A percentile compares a stretch with the other conserved stretches of the same genome.
Evolutionary conservation across 345 rosid genomes (phyloP).

Genomic region (Turnera subulata): DNA sequence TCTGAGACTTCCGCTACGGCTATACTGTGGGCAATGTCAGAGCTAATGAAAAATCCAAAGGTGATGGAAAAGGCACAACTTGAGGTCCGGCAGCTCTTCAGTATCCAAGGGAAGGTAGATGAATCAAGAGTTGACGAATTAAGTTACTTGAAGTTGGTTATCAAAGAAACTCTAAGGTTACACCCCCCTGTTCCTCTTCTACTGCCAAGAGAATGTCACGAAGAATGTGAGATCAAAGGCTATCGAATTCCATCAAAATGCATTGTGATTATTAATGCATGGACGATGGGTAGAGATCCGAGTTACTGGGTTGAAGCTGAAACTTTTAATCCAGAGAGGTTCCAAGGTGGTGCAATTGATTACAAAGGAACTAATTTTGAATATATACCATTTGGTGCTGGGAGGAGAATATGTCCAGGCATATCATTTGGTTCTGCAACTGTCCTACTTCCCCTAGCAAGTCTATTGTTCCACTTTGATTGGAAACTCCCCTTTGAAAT

Average conservation of each 20-base stretch:
- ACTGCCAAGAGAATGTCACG: slow-evolving; percentile 16
- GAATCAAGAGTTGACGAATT: slow-evolving; percentile 5
- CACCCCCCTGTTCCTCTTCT: slow-evolving; percentile 8
- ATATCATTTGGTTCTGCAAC: neutral
- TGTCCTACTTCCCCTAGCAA: slow-evolving; percentile 1
- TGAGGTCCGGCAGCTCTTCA: slow-evolving; percentile 4
- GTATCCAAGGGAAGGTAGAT: neutral
- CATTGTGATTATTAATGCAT: slow-evolving; percentile 6
- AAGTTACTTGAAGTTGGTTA: too few relatives aligned
- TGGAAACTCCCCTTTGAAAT: too few relatives aligned
- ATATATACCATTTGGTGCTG: too few relatives aligned
- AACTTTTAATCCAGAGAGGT: slow-evolving; percentile 10
- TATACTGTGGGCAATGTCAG: too few relatives aligned
- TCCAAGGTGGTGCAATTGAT: neutral
- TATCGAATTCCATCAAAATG: neutral
- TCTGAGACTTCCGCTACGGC: too few relatives aligned
- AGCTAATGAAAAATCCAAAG: too few relatives aligned
- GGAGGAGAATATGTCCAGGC: too few relatives aligned
- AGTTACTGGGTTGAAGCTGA: slow-evolving; percentile 4
- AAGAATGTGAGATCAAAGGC: slow-evolving; percentile 1
- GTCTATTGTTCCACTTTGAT: slow-evolving; percentile 1
- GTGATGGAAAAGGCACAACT: too few relatives aligned
- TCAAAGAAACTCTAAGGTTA: slow-evolving; percentile 10
- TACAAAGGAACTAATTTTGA: slow-evolving; percentile 3
- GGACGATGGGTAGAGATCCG: slow-evolving; percentile 6